Conservation (phyloP, 2,329 filamentous ascomycete genomes). For the Annulohypoxylon truncatum region DNA sequence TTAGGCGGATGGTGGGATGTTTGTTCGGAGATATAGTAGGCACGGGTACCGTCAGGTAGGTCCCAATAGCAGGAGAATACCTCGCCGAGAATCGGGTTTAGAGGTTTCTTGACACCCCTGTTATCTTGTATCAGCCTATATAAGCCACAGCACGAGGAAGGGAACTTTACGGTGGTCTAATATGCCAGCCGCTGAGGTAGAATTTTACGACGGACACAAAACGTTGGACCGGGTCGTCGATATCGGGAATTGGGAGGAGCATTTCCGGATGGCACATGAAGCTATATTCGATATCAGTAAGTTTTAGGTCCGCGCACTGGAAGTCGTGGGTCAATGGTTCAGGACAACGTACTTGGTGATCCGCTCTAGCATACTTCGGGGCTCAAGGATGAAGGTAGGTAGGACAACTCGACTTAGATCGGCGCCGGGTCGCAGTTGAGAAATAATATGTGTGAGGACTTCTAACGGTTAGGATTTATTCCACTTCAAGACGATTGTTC, state of each 20-base stretch:
- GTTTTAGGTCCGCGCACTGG: slow-evolving; percentile 32
- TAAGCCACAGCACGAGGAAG: slow-evolving; percentile 1
- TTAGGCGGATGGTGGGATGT: slow-evolving; percentile 98
- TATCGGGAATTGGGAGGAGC: slow-evolving; percentile 84
- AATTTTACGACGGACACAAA: slow-evolving; percentile 98
- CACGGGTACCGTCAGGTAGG: slow-evolving; percentile 82
- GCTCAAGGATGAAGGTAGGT: slow-evolving; percentile 97
- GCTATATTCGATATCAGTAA: slow-evolving; percentile 60
- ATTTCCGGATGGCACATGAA: slow-evolving; percentile 99
- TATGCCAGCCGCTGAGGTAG: slow-evolving; percentile 98
- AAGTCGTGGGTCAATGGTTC: neutral
- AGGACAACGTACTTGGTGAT: slow-evolving; percentile 86
- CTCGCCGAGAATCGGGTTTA: slow-evolving; percentile 97
- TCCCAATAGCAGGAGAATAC: slow-evolving; percentile 97
- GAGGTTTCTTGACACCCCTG: slow-evolving; percentile 96
- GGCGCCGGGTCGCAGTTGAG: slow-evolving; percentile 92
- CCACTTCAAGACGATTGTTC: neutral
- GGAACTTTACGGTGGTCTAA: slow-evolving; percentile 86
- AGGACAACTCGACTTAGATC: slow-evolving; percentile 94
- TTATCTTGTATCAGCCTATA: slow-evolving; percentile 27
- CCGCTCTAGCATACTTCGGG: slow-evolving; percentile 95
- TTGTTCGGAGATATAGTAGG: slow-evolving; percentile 97
- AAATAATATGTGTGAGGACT: slow-evolving; percentile 98
- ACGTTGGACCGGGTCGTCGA: slow-evolving; percentile 88
- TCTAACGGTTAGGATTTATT: slow-evolving; percentile 35